Percentiles rank a stretch among this genome's conserved stretches.
These are phyloP conservation scores for Macrotyloma uniflorum DNA, from an alignment of 306 rosid genomes.

Conservation along the genomic window DNA sequence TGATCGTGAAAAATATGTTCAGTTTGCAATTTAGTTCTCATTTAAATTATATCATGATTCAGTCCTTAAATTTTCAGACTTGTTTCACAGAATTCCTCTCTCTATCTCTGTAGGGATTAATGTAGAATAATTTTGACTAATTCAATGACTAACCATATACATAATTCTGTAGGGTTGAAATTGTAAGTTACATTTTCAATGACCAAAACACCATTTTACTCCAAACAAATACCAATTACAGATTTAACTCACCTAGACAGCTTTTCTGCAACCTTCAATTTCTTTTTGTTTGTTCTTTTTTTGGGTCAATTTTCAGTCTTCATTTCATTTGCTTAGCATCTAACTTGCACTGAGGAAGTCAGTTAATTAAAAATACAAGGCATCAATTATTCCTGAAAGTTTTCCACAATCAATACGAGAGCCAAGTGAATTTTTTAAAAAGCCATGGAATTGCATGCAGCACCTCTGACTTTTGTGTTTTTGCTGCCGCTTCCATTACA, in stretches of 20 bases:
- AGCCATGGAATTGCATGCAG: neutral
- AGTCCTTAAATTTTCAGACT: neutral
- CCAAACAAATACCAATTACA: neutral
- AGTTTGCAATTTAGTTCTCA: neutral
- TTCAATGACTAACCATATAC: neutral
- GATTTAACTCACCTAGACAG: neutral
- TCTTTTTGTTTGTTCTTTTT: neutral
- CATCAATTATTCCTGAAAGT: constrained; percentile 1
- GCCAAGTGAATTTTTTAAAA: constrained; percentile 2
- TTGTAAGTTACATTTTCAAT: constrained; percentile 18
- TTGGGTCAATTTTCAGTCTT: neutral
- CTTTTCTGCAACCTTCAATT: neutral
- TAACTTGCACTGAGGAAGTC: neutral
- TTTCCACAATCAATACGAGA: constrained; percentile 17
- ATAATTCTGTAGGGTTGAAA: neutral
- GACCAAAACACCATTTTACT: neutral
- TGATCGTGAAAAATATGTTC: neutral
- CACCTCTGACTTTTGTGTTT: constrained; percentile 23
- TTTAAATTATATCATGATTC: neutral
- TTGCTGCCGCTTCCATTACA: constrained; percentile 43
- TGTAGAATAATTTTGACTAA: constrained; percentile 12
- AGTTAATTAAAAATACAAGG: neutral
- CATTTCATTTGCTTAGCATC: constrained; percentile 9
- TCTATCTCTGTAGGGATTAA: neutral
- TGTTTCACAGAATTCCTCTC: neutral